These are phyloP conservation scores for Verticillium isaacii DNA, from an alignment of 2,329 filamentous ascomycete species.

Conservation along the genomic window DNA sequence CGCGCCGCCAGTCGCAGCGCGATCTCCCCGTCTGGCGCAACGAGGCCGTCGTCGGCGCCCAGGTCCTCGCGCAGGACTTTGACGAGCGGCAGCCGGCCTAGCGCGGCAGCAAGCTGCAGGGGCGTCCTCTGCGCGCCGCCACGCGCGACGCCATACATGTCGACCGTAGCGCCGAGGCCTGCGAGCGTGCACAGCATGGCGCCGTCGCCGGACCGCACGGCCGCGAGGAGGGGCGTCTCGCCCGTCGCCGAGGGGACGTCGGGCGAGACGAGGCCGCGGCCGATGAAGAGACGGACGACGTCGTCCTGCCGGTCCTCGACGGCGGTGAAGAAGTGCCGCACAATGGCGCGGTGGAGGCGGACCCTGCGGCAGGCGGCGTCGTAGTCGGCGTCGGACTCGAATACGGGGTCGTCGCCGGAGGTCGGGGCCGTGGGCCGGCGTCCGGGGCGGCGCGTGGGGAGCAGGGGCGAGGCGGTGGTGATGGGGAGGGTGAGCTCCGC, in stretches of 20 bases:
- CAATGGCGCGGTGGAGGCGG: conserved; percentile 11
- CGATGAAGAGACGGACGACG: conserved; percentile 23
- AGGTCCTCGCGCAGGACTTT: conserved; percentile 33
- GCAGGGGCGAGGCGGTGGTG: background rate
- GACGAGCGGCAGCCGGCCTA: conserved; percentile 34
- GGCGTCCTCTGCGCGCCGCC: conserved; percentile 27
- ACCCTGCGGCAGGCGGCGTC: background rate
- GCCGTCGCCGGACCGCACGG: conserved; percentile 22
- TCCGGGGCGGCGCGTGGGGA: background rate
- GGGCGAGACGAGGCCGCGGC: conserved; percentile 30
- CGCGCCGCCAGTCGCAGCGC: conserved; percentile 39
- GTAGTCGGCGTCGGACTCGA: background rate
- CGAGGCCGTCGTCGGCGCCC: conserved; percentile 34
- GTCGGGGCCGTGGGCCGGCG: too few species aligned
- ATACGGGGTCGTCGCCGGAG: background rate
- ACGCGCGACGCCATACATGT: conserved; percentile 20
- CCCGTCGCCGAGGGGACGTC: conserved; percentile 22
- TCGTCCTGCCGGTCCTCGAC: conserved; percentile 21
- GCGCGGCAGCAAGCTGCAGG: conserved; percentile 36
- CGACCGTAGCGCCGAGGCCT: conserved; percentile 27
- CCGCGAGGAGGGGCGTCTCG: conserved; percentile 30
- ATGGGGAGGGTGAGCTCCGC: background rate
- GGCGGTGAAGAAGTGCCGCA: conserved; percentile 23
- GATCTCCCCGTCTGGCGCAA: conserved; percentile 39
- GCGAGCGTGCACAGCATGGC: conserved; percentile 28